Conservation (phyloP, 2,329 filamentous ascomycete genomes). For the Ceratocystis albifundus region DNA sequence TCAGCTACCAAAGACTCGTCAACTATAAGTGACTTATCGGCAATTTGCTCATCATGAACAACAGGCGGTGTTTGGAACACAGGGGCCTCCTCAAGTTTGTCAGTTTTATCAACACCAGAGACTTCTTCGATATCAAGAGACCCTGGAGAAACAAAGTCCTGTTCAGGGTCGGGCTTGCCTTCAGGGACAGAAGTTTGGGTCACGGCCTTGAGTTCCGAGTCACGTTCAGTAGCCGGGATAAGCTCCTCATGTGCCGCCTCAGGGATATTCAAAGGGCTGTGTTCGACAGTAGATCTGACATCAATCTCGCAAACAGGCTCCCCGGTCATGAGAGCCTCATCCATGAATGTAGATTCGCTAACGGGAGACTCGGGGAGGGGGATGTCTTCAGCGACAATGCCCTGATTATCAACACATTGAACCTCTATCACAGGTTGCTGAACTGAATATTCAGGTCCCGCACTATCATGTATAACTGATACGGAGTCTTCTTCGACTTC, state of each 20-base stretch:
- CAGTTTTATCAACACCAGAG: background rate
- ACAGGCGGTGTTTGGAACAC: background rate
- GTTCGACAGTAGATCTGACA: background rate
- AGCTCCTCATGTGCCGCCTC: background rate
- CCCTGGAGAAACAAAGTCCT: background rate
- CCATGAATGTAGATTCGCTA: background rate
- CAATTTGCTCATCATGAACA: background rate
- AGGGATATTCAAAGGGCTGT: background rate
- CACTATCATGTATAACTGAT: background rate
- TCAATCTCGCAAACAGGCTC: background rate
- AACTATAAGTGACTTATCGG: background rate
- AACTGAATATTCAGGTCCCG: background rate
- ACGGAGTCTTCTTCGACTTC: conserved; percentile 2
- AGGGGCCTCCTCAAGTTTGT: background rate
- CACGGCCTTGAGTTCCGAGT: background rate
- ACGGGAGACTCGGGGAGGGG: background rate
- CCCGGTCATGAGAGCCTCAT: background rate
- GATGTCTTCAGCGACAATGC: background rate
- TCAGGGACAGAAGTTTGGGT: background rate
- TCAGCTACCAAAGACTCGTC: background rate
- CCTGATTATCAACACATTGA: background rate
- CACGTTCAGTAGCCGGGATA: no score
- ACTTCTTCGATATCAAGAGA: background rate
- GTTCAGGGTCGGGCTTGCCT: background rate
- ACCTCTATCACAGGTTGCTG: background rate